Evolutionary conservation across 2,329 filamentous ascomycete species (phyloP).

Genomic region (Exophiala aquamarina): DNA sequence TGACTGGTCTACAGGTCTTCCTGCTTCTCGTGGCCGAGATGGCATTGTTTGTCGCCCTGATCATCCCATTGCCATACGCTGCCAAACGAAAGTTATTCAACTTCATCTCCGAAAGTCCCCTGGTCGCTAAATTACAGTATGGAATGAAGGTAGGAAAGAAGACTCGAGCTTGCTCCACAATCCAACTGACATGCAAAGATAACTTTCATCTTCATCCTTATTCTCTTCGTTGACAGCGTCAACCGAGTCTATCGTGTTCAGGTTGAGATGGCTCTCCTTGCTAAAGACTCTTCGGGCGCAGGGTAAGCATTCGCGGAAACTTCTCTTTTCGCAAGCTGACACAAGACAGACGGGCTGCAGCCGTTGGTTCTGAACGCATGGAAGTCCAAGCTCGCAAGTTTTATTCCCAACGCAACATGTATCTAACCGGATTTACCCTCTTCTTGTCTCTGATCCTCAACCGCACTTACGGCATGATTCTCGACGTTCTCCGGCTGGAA

Average conservation of each 20-base stretch:
- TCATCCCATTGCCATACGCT: slow-evolving; percentile 82
- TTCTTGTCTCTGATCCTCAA: slow-evolving; percentile 97
- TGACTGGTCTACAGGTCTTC: slow-evolving; percentile 42
- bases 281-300: slow-evolving; percentile 58
- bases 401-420: slow-evolving; percentile 99
- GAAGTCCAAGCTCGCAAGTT: slow-evolving; percentile 99
- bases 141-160: slow-evolving; percentile 78
- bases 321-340: neutral
- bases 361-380: slow-evolving; percentile 90
- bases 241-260: slow-evolving; percentile 96
- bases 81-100: slow-evolving; percentile 85
- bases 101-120: slow-evolving; percentile 87
- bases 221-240: slow-evolving; percentile 96
- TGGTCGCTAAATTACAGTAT: slow-evolving; percentile 92
- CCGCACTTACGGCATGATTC: slow-evolving; percentile 97
- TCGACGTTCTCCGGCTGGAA: slow-evolving; percentile 87
- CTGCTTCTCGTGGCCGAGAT: slow-evolving; percentile 51
- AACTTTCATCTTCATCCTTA: slow-evolving; percentile 97
- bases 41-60: slow-evolving; percentile 50
- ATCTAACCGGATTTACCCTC: slow-evolving; percentile 98
- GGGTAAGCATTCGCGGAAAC: slow-evolving; percentile 46
- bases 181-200: slow-evolving; percentile 56
- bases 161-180: no score
- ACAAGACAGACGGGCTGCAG: slow-evolving; percentile 55
- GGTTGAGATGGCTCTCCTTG: slow-evolving; percentile 74